Percentiles rank a stretch among this genome's conserved stretches.
phyloP scores from a whole-genome alignment of 805 yeast species.

The Schizosaccharomyces pombe region DNA sequence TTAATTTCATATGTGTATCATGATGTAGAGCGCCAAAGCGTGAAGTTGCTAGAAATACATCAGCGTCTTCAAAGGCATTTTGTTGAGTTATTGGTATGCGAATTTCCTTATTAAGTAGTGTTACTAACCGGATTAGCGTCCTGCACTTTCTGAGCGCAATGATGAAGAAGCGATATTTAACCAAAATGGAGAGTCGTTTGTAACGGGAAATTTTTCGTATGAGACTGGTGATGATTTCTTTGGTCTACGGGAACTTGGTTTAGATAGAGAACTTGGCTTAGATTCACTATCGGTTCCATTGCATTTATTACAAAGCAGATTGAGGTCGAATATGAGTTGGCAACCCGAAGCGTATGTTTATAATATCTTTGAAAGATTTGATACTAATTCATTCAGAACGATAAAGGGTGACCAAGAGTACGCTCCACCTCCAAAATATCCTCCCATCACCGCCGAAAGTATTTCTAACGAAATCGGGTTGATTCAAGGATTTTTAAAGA shows the following conservation, averaged over 20 bases:
- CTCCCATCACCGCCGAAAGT: constrained; percentile 28
- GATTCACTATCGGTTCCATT: constrained; percentile 70
- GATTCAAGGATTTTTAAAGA: constrained; percentile 29
- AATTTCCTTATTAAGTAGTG: constrained; percentile 66
- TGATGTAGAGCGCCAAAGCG: background rate
- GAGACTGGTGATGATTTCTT: constrained; percentile 94
- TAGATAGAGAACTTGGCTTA: constrained; percentile 76
- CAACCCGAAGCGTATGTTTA: constrained; percentile 16
- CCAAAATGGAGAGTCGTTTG: constrained; percentile 81
- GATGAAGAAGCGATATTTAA: constrained; percentile 59
- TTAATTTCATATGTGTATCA: too few species aligned
- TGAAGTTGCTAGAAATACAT: background rate
- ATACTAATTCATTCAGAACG: background rate
- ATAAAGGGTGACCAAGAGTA: background rate
- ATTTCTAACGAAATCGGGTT: constrained; percentile 33
- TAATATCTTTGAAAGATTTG: constrained; percentile 28
- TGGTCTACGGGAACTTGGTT: constrained; percentile 82
- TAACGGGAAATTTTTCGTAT: constrained; percentile 82
- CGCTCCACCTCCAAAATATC: constrained; percentile 25
- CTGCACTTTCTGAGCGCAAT: constrained; percentile 33
- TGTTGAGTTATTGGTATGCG: constrained; percentile 22
- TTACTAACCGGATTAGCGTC: constrained; percentile 64
- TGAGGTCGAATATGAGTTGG: constrained; percentile 20
- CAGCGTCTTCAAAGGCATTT: background rate
- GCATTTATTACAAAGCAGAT: constrained; percentile 57